Percentiles rank a stretch among this genome's conserved stretches.
phyloP scores from a whole-genome alignment of 805 yeast species.

The Candida montana region DNA sequence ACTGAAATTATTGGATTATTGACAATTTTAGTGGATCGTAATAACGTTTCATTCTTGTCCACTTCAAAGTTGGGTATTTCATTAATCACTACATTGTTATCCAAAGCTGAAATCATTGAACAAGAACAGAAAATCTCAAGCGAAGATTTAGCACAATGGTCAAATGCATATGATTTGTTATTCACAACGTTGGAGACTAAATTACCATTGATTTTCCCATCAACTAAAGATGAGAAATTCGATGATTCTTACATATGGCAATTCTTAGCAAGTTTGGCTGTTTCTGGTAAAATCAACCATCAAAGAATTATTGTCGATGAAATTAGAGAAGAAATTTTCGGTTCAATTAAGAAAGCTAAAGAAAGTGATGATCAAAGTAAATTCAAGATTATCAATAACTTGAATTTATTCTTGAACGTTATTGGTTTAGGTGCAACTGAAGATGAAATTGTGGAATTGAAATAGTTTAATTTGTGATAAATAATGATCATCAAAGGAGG shows the following conservation, averaged over 20 bases:
- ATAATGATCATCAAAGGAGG: background rate
- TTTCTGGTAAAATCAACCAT: conserved; percentile 85
- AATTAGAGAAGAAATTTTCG: conserved; percentile 88
- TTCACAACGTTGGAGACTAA: conserved; percentile 77
- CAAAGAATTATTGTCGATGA: conserved; percentile 93
- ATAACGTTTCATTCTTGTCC: conserved; percentile 51
- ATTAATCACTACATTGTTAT: conserved; percentile 79
- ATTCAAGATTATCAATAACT: conserved; percentile 64
- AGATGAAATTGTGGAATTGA: conserved; percentile 77
- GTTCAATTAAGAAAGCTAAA: conserved; percentile 76
- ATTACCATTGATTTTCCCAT: conserved; percentile 77
- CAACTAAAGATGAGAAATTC: conserved; percentile 31
- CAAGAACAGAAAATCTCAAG: conserved; percentile 61
- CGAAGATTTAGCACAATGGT: conserved; percentile 54
- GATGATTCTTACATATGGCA: conserved; percentile 77
- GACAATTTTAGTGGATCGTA: conserved; percentile 62
- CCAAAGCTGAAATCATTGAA: conserved; percentile 86
- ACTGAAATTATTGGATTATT: conserved; percentile 74
- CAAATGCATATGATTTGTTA: conserved; percentile 71
- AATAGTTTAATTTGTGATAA: conserved; percentile 17
- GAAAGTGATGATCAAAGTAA: conserved; percentile 33
- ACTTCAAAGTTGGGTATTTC: conserved; percentile 79
- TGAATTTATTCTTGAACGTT: conserved; percentile 89
- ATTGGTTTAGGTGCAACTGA: conserved; percentile 94
- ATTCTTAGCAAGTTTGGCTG: conserved; percentile 86